Conservation (phyloP, 495 filamentous ascomycete genomes). For the Penicillium longicatenatum region DNA sequence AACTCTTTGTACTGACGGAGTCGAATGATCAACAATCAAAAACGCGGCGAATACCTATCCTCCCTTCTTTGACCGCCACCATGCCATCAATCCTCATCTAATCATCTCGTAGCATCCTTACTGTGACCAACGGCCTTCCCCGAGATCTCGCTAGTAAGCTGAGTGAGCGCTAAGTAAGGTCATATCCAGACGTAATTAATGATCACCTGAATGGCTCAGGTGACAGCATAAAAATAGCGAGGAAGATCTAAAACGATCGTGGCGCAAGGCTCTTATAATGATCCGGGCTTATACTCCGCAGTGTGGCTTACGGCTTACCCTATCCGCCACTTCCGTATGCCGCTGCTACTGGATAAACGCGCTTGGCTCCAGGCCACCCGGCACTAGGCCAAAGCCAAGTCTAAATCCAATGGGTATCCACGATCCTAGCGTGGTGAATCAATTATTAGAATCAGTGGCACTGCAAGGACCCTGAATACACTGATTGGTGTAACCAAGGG, state of each 20-base stretch:
- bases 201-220: background rate
- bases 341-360: background rate
- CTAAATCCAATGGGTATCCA: background rate
- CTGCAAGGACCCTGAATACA: background rate
- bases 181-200: background rate
- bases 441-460: conserved; percentile 8
- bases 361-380: background rate
- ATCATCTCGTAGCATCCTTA: too few relatives aligned
- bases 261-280: background rate
- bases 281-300: background rate
- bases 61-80: conserved; percentile 10
- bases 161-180: background rate
- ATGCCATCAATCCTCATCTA: conserved; percentile 22
- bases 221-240: background rate
- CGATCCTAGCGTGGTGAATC: conserved; percentile 8
- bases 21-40: too few relatives aligned
- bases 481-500: background rate
- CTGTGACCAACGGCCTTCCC: too few relatives aligned
- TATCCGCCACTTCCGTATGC: too few relatives aligned
- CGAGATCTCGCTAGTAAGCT: background rate
- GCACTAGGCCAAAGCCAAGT: background rate
- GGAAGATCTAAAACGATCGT: background rate
- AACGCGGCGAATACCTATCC: too few relatives aligned
- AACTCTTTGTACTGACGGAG: too few relatives aligned
- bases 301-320: background rate